Percentiles rank a stretch among this genome's conserved stretches.
phyloP scores from a whole-genome alignment of 106 monocot genomes.

The Phalaenopsis aphrodite region DNA sequence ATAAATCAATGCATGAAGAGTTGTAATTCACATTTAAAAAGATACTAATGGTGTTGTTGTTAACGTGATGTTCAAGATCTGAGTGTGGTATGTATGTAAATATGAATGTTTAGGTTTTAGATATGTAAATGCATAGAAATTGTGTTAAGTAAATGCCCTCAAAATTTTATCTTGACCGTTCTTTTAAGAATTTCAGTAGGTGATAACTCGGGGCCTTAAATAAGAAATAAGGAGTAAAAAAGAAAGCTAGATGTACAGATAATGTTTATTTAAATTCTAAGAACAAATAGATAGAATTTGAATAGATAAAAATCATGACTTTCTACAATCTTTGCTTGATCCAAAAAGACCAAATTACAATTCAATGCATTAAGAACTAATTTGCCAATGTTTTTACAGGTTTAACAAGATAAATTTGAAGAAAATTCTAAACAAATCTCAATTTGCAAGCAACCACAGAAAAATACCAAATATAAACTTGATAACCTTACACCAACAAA shows the following conservation, averaged over 20 bases:
- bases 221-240: too few species aligned
- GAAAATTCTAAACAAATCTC: background rate
- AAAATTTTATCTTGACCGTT: too few species aligned
- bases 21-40: too few species aligned
- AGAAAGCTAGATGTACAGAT: background rate
- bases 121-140: too few species aligned
- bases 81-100: too few species aligned
- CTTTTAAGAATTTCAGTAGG: too few species aligned
- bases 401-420: background rate
- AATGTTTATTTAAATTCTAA: background rate
- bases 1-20: too few species aligned
- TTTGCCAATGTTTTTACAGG: background rate
- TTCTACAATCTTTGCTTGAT: conserved; percentile 3
- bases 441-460: background rate
- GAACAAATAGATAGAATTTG: background rate
- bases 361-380: background rate
- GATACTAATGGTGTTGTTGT: too few species aligned
- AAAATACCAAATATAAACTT: background rate
- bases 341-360: background rate
- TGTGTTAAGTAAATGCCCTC: too few species aligned
- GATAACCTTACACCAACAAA: background rate
- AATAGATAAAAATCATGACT: background rate
- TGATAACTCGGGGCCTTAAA: too few species aligned
- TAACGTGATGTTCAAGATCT: too few species aligned
- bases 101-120: too few species aligned